phyloP scores from a whole-genome alignment of 2,329 filamentous ascomycete species.

The Beauveria sp. region DNA sequence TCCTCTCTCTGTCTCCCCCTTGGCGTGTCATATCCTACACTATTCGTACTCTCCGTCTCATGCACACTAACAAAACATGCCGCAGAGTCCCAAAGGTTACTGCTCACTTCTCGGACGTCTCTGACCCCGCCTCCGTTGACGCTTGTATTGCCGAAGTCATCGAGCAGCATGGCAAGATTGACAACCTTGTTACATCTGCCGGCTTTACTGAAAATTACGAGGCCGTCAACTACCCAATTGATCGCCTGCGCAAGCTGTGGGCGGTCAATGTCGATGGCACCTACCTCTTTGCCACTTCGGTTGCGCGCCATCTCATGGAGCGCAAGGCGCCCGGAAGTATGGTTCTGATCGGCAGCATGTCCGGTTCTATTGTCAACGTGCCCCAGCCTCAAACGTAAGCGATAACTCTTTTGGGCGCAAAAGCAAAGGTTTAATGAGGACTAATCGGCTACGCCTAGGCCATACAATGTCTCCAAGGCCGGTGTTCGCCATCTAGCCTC shows the following conservation, averaged over 20 bases:
- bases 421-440: not conserved
- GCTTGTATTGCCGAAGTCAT: conserved; percentile 57
- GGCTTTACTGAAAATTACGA: conserved; percentile 96
- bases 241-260: conserved; percentile 90
- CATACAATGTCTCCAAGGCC: conserved; percentile 90
- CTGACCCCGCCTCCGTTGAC: conserved; percentile 71
- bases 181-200: conserved; percentile 90
- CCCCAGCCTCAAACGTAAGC: conserved; percentile 78
- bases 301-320: conserved; percentile 84
- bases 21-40: too few species aligned
- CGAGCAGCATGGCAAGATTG: conserved; percentile 65
- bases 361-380: conserved; percentile 85
- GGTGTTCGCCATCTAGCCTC: conserved; percentile 82
- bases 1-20: too few species aligned
- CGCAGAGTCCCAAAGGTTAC: conserved; percentile 70
- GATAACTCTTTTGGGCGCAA: not conserved
- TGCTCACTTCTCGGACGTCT: conserved; percentile 84
- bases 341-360: conserved; percentile 95
- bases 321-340: conserved; percentile 74
- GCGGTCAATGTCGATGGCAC: conserved; percentile 89
- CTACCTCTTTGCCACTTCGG: conserved; percentile 76
- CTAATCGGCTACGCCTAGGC: conserved; percentile 33
- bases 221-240: conserved; percentile 81
- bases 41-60: not conserved
- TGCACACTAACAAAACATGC: not conserved